Evolutionary conservation across 176 grass and related monocot genomes (phyloP), one percentile per base, ranked within the genome.

Genomic region (Oryza coarctata): DNA sequence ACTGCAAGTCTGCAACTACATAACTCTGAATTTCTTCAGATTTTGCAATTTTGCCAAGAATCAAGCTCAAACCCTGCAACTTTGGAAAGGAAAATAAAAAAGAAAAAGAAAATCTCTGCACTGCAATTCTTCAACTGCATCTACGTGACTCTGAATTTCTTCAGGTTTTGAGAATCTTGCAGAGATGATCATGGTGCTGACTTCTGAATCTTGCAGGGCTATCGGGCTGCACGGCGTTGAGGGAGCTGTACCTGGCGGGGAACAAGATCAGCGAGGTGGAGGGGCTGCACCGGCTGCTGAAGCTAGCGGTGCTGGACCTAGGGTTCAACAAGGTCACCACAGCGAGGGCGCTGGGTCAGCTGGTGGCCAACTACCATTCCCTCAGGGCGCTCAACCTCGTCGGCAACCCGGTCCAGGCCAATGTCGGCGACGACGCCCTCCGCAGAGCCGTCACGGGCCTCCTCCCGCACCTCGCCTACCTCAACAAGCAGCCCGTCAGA

Each of bases 361-460:
- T 99, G 33, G 96, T 99, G 58, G 96, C 96, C 76, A 99, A 99
- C 86, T 99, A 99, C 80, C 86, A 94, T 74, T 99, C 96, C 63
- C 96, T 99, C 39, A 40, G 90, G 12, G 96, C 93, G 26, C 91
- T 99, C 63, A 99, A 99, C 85, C 87, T 99, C 5, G 82, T 99
- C 0, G 96, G 93, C 27, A 99, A 99, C 82, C 96, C 91, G 22
- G 90, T 95, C 58, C 96, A 99, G 79, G 87, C 79, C 73, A 99
- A 99, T 75, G 71, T 99, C 38, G 91, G 96, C 55, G 96, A 99
- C n/a, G 93, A 99, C 52, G 89, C 94, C 33, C 87, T 99, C 12
- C 93, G 93, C 38, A 89, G 89, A 34, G 73, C 85, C 8, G 82
- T 93, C 34, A 91, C 88, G 17, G 85, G 93, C 38, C 89, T 99